Percentiles rank a stretch among this genome's conserved stretches.
Conservation (phyloP, 1,284 basidiomycete species). For the Papiliotrema terrestris region DNA sequence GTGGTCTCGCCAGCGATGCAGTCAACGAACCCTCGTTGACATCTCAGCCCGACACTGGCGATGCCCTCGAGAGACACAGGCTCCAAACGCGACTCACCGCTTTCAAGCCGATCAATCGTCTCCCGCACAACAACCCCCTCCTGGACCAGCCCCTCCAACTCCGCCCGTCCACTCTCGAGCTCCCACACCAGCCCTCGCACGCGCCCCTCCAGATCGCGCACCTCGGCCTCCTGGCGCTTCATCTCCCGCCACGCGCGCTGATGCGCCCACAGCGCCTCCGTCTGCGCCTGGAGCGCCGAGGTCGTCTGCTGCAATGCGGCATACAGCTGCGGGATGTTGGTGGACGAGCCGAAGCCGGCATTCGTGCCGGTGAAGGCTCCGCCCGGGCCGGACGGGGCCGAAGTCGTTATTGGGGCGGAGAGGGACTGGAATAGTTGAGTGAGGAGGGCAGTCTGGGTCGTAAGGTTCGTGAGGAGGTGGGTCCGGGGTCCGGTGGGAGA, state of each 20-base stretch:
- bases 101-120: constrained; percentile 28
- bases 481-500: no score
- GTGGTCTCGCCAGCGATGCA: no score
- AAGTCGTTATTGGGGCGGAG: constrained; percentile 7
- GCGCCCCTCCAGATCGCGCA: constrained; percentile 25
- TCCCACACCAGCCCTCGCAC: constrained; percentile 20
- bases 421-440: constrained; percentile 32
- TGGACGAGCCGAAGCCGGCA: no score
- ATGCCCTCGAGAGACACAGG: neutral
- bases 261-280: constrained; percentile 26
- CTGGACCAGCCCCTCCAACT: constrained; percentile 32
- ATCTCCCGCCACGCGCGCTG: constrained; percentile 27
- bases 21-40: no score
- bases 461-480: constrained; percentile 34
- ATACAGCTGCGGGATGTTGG: constrained; percentile 11
- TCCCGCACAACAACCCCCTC: constrained; percentile 19
- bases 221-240: constrained; percentile 22
- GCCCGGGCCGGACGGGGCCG: neutral
- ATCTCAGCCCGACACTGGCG: no score
- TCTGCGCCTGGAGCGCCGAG: constrained; percentile 19
- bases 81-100: constrained; percentile 17
- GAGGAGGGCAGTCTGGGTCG: constrained; percentile 34
- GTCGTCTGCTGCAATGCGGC: constrained; percentile 18
- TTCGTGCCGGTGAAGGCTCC: constrained; percentile 1
- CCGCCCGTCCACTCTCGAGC: constrained; percentile 27